phyloP scores from a whole-genome alignment of 1,284 basidiomycete genomes.

The Trametes hirsuta region DNA sequence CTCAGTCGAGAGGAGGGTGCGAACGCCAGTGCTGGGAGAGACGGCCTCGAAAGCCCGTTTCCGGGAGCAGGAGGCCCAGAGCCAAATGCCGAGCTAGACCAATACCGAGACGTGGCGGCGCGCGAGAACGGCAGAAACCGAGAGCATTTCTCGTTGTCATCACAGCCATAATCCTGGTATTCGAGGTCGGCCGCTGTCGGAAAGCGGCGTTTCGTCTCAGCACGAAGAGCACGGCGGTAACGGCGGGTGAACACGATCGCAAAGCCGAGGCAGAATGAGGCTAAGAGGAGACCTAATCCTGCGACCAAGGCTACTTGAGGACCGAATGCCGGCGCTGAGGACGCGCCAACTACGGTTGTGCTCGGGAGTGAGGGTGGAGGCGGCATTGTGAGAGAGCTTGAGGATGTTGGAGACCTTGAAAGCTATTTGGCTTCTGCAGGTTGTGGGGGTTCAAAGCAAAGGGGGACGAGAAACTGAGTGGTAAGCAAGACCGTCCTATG shows the following conservation, averaged over 20 bases:
- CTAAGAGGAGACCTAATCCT: constrained; percentile 1
- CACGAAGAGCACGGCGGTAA: background rate
- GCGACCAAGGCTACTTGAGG: constrained; percentile 2
- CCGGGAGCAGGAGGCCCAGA: constrained; percentile 1
- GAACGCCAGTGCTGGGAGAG: constrained; percentile 9
- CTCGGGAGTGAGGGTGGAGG: background rate
- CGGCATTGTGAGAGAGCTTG: constrained; percentile 3
- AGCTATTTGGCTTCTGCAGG: background rate
- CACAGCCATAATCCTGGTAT: background rate
- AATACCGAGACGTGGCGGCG: background rate
- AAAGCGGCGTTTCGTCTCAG: background rate
- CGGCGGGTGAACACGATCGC: background rate
- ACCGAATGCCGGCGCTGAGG: background rate
- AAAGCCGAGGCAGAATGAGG: background rate
- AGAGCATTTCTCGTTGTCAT: constrained; percentile 1
- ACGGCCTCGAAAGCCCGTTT: background rate
- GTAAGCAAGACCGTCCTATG: no score
- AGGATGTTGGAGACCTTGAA: background rate
- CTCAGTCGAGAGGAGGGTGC: constrained; percentile 8
- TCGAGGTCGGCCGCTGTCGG: constrained; percentile 5
- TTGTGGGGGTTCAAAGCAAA: constrained; percentile 4
- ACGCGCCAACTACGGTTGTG: background rate
- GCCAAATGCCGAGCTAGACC: background rate
- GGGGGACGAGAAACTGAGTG: background rate
- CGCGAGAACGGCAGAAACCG: background rate